Evolutionary conservation across 306 rosid genomes (phyloP), one percentile per base, ranked within the genome.

Genomic region (Vigna unguiculata): DNA sequence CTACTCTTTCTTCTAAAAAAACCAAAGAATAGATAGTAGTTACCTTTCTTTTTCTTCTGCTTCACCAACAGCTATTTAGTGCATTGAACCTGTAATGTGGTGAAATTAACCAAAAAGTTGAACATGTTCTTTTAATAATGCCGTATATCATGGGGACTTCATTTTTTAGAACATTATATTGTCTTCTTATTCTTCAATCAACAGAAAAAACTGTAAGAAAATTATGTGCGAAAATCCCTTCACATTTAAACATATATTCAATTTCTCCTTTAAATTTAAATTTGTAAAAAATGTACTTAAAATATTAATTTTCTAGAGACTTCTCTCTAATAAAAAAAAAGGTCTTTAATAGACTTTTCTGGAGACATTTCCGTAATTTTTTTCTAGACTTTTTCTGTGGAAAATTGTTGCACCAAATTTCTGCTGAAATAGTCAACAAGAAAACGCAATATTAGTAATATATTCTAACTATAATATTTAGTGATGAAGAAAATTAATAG

Each of bases 21-120:
- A 68, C 43, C 25, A 2, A 10, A 9, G 1, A 4, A 21, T n/a
- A 10, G 57, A 19, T 55, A 75, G 72, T 61, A 9, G 71, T 71
- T 81, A 38, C 21, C 43, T 71, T 48, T 72, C 46, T 3, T 76
- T 69, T 69, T 74, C 30, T 28, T 60, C 16, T 34, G n/a, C 25
- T 9, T 19, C 38, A 8, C 5, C 46, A 8, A 2, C 28, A 16
- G 24, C 48, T 77, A 34, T 72, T 61, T 54, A 4, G 32, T 83
- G 51, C 80, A 67, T 30, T 58, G 68, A 84, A 70, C 61, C 47
- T 71, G 41, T 49, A 65, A 69, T 34, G 6, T 12, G 34, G 40
- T 51, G 64, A 77, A 21, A 71, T 76, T 7, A 47, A 64, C 38
- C 45, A 15, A 78, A n/a, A 58, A 32, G 83, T 60, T 13, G 46